Evolutionary conservation across 257 asterid species (phyloP), one percentile per base, ranked within the genome.

Genomic region (Solanum etuberosum): DNA sequence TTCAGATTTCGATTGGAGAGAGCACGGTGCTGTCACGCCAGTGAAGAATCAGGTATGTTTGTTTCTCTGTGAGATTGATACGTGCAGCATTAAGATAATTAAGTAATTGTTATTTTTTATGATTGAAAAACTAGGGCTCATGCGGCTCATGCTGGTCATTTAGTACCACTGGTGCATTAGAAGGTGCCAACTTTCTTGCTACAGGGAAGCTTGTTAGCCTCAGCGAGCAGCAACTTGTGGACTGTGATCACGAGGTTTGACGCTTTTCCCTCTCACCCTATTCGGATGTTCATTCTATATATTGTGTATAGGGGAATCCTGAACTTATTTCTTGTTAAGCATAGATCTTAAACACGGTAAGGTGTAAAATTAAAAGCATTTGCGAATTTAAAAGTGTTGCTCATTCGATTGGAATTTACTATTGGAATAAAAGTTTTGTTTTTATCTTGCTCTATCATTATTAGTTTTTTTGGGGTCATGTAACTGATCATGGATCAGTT

Each of bases 111-210:
- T 46, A 7, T 68, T 72, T 38, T 20, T 35, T 21, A 67, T 73
- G 59, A 82, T 85, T 85, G 67, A 18, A 43, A 73, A 84, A 70
- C 11, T 76, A 95, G 98, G 98, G 98, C 13, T 88, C 95, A 1
- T 96, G 99, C 90, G 99, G 99, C 40, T 94, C 99, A 23, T 94
- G 98, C 93, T 96, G 99, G 99, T 92, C 98, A 20, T 96, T 95
- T 87, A 96, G 98, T 90, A 90, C 98, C 34, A 93, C 98, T 0
- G 99, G 99, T 84, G 99, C 98, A 14, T 82, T 96, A 88, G 99
- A 96, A 91, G 99, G 98, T 86, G 97, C 99, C 87, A 92, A 95
- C 84, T 96, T 83, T 90, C 90, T 96, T 21, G 93, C 99, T 14
- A 96, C 97, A 4, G 98, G 99, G 90, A 93, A 92, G 61, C 94